Percentiles rank a stretch among this genome's conserved stretches.
Conservation (phyloP, 495 filamentous ascomycete genomes). For the Monascus purpureus region DNA sequence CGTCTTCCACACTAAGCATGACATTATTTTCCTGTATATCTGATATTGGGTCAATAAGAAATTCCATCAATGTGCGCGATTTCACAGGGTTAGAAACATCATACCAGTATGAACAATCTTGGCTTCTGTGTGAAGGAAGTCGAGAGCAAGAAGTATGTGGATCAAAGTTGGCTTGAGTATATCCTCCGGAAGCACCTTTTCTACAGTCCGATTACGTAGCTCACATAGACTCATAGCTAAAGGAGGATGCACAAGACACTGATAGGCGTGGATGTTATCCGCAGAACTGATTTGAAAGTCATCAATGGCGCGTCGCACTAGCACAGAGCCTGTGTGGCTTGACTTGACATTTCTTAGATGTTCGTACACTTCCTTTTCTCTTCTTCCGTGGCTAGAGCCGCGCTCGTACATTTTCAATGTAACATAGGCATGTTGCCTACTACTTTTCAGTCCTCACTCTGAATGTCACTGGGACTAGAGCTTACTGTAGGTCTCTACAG, state of each 20-base stretch:
- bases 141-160: slow-evolving; percentile 19
- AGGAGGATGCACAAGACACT: slow-evolving; percentile 18
- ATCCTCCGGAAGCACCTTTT: slow-evolving; percentile 4
- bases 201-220: slow-evolving; percentile 2
- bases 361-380: slow-evolving; percentile 9
- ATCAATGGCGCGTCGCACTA: slow-evolving; percentile 8
- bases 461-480: background rate
- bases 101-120: slow-evolving; percentile 33
- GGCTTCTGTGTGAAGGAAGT: slow-evolving; percentile 28
- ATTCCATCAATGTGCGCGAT: background rate
- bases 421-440: slow-evolving; percentile 8
- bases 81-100: background rate
- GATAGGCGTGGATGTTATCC: slow-evolving; percentile 6
- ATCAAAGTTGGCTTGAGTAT: slow-evolving; percentile 10
- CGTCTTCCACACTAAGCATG: slow-evolving; percentile 14
- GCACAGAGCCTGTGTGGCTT: slow-evolving; percentile 6
- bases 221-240: slow-evolving; percentile 11
- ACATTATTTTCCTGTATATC: slow-evolving; percentile 19
- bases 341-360: slow-evolving; percentile 6
- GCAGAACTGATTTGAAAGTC: slow-evolving; percentile 10
- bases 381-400: slow-evolving; percentile 4
- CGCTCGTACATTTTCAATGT: slow-evolving; percentile 10
- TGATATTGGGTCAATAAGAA: too few species aligned
- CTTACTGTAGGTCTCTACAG: slow-evolving; percentile 30
- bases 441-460: background rate